These are phyloP conservation scores for Mimosa bimucronata DNA, from an alignment of 306 rosid species.

Conservation along the genomic window DNA sequence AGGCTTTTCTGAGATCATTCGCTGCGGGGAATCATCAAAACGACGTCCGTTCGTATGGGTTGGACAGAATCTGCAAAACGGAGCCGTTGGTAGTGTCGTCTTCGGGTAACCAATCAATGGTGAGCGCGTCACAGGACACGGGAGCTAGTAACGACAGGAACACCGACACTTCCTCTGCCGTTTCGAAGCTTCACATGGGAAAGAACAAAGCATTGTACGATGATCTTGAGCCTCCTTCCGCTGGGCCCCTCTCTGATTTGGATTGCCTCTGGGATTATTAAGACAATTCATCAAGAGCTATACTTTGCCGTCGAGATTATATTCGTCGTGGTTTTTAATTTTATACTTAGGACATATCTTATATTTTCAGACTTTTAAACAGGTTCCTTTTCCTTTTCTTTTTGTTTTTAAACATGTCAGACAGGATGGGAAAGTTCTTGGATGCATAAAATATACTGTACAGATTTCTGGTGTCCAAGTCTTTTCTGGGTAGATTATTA, in stretches of 20 bases:
- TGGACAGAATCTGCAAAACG: slow-evolving; percentile 55
- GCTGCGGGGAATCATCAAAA: slow-evolving; percentile 4
- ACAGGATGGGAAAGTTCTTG: slow-evolving; percentile 45
- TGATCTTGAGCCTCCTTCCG: slow-evolving; percentile 51
- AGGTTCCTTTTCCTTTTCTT: neutral
- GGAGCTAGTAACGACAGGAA: slow-evolving; percentile 66
- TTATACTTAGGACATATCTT: slow-evolving; percentile 26
- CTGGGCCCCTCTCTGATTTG: slow-evolving; percentile 54
- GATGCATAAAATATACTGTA: slow-evolving; percentile 40
- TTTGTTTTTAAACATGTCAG: slow-evolving; percentile 30
- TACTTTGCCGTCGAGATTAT: slow-evolving; percentile 20
- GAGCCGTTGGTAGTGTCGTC: slow-evolving; percentile 67
- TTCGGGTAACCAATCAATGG: slow-evolving; percentile 50
- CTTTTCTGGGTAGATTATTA: slow-evolving; percentile 40
- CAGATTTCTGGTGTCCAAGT: slow-evolving; percentile 50
- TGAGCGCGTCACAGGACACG: slow-evolving; percentile 70
- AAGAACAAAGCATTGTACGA: slow-evolving; percentile 44
- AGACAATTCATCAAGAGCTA: slow-evolving; percentile 7
- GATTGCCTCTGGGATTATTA: slow-evolving; percentile 66
- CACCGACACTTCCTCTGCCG: slow-evolving; percentile 65
- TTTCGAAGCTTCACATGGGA: slow-evolving; percentile 56
- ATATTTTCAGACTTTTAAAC: slow-evolving; percentile 15
- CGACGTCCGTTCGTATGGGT: neutral
- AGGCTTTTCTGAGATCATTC: neutral
- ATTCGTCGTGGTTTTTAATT: neutral